phyloP scores from a whole-genome alignment of 345 rosid genomes.

The Sonneratia alba region DNA sequence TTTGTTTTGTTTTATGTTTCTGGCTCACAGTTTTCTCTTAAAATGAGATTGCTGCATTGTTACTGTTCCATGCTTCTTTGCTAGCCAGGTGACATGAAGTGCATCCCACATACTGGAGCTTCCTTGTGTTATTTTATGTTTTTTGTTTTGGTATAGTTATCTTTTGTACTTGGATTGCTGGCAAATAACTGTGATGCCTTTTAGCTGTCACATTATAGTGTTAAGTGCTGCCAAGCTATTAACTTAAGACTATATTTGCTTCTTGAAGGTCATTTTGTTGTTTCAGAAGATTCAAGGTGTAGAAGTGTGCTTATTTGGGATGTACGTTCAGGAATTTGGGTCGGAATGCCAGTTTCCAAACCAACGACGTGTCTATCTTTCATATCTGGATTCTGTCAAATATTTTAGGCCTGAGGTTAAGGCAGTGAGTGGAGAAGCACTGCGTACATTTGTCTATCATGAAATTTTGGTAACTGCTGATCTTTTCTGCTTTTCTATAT shows the following conservation, averaged over 20 bases:
- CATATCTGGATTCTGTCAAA: constrained; percentile 96
- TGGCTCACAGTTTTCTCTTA: not conserved
- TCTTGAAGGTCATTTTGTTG: constrained; percentile 73
- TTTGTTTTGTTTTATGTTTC: not conserved
- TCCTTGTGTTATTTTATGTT: not conserved
- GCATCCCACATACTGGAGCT: not conserved
- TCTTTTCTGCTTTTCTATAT: not conserved
- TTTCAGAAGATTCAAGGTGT: constrained; percentile 99
- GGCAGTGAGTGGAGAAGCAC: constrained; percentile 90
- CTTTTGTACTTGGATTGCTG: not conserved
- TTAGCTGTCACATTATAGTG: not conserved
- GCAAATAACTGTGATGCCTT: not conserved
- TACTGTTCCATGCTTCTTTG: not conserved
- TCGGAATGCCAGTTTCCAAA: constrained; percentile 86
- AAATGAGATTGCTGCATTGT: not conserved
- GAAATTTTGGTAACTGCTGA: constrained; percentile 69
- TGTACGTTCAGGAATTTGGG: constrained; percentile 99
- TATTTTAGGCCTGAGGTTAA: constrained; percentile 93
- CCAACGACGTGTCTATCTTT: constrained; percentile 96
- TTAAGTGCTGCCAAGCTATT: not conserved
- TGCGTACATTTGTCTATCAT: constrained; percentile 94
- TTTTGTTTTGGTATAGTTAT: not conserved
- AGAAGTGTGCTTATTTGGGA: constrained; percentile 95
- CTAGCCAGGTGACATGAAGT: not conserved
- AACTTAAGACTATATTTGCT: constrained; percentile 1